phyloP scores from a whole-genome alignment of 148 eudicot species.

The Talinum fruticosum region DNA sequence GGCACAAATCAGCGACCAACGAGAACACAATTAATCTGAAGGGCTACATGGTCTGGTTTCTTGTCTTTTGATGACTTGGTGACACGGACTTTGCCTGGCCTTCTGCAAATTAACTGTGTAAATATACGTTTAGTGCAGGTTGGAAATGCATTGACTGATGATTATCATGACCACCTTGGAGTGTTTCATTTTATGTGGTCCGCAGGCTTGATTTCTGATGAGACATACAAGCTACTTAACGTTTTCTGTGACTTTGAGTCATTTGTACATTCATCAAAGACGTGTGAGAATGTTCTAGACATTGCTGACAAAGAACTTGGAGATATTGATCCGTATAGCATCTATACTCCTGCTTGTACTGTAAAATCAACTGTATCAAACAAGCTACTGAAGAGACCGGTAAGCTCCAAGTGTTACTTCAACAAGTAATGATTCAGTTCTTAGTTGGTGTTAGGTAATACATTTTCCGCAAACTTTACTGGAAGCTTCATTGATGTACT shows the following conservation, averaged over 20 bases:
- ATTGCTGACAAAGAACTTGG: constrained; percentile 67
- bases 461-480: not conserved
- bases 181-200: constrained; percentile 92
- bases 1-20: constrained; percentile 48
- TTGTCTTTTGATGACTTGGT: not conserved
- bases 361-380: constrained; percentile 50
- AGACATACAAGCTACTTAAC: constrained; percentile 76
- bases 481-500: not conserved
- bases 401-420: constrained; percentile 18
- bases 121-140: constrained; percentile 47
- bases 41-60: constrained; percentile 80
- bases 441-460: not conserved
- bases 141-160: constrained; percentile 92
- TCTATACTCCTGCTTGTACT: constrained; percentile 87
- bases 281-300: constrained; percentile 51
- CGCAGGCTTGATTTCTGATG: constrained; percentile 87
- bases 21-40: constrained; percentile 53
- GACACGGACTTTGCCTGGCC: not conserved
- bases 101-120: constrained; percentile 1
- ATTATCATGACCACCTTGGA: constrained; percentile 74
- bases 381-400: constrained; percentile 44
- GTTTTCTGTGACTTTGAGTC: constrained; percentile 55
- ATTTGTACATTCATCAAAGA: constrained; percentile 52
- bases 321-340: constrained; percentile 84
- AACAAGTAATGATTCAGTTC: not conserved